Conservation (phyloP, 495 filamentous ascomycete genomes). For the Neurospora sp. region DNA sequence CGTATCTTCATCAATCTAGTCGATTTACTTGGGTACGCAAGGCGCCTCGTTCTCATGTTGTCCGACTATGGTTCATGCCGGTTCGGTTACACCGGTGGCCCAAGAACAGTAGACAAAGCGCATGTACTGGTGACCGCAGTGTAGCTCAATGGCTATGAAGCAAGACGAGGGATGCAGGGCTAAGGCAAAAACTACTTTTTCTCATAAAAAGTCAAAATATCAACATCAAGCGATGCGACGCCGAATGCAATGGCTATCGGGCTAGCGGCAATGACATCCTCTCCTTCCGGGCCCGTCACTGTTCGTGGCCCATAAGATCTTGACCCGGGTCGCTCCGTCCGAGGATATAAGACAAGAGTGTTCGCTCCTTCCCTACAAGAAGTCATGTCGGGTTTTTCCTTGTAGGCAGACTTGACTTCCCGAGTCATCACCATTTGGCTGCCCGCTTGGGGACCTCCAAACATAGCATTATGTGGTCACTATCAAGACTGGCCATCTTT, state of each 20-base stretch:
- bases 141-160: not conserved
- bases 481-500: constrained; percentile 16
- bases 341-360: not conserved
- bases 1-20: too few species aligned
- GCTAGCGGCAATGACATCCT: not conserved
- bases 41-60: not conserved
- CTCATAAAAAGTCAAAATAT: not conserved
- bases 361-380: not conserved
- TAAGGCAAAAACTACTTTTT: not conserved
- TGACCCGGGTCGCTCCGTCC: not conserved
- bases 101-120: not conserved
- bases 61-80: not conserved
- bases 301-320: not conserved
- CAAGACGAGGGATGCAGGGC: not conserved
- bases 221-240: not conserved
- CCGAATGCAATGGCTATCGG: not conserved
- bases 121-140: not conserved
- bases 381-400: not conserved
- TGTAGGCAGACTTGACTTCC: not conserved
- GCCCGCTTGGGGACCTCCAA: not conserved
- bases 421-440: not conserved
- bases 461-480: constrained; percentile 8
- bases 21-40: not conserved
- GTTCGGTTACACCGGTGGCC: not conserved
- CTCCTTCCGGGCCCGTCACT: not conserved